Percentiles rank a stretch among this genome's conserved stretches.
These are phyloP conservation scores for Talinum fruticosum DNA, from an alignment of 148 eudicot species.

Conservation along the genomic window DNA sequence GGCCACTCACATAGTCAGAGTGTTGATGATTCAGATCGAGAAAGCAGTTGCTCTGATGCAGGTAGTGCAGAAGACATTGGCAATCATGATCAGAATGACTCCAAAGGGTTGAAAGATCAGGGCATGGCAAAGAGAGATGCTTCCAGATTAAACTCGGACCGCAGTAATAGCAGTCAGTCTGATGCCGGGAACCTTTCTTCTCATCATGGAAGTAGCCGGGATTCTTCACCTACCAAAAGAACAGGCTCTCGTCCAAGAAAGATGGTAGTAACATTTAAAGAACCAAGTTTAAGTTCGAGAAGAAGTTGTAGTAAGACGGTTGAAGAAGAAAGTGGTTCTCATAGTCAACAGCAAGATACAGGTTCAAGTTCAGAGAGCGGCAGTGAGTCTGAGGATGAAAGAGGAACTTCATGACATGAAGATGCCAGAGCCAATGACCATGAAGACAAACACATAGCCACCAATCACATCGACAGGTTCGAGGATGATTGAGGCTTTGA, in stretches of 20 bases:
- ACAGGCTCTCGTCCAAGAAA: slow-evolving; percentile 28
- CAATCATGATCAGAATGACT: slow-evolving; percentile 10
- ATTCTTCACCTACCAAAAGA: slow-evolving; percentile 21
- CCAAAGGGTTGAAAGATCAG: slow-evolving; percentile 16
- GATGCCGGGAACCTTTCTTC: slow-evolving; percentile 26
- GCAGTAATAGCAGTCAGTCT: slow-evolving; percentile 21
- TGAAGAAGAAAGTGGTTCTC: slow-evolving; percentile 17
- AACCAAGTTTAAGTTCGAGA: slow-evolving; percentile 30
- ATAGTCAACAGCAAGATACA: slow-evolving; percentile 20
- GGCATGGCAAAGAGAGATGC: slow-evolving; percentile 12
- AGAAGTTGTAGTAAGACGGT: slow-evolving; percentile 22
- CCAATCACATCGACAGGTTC: neutral
- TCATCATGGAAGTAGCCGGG: slow-evolving; percentile 22
- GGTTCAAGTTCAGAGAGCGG: slow-evolving; percentile 36
- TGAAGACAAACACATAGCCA: neutral
- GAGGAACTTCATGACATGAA: slow-evolving; percentile 14
- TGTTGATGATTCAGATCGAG: slow-evolving; percentile 24
- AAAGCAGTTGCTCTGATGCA: neutral
- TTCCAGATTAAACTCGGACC: slow-evolving; percentile 8
- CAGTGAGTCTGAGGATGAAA: slow-evolving; percentile 35
- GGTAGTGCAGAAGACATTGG: neutral
- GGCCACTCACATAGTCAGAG: slow-evolving; percentile 12
- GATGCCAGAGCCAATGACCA: slow-evolving; percentile 1
- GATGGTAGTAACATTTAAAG: slow-evolving; percentile 40
- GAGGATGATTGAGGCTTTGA: slow-evolving; percentile 21